Evolutionary conservation across 768 basidiomycete genomes (phyloP), one percentile per base, ranked within the genome.

Genomic region (Kwoniella sp.): DNA sequence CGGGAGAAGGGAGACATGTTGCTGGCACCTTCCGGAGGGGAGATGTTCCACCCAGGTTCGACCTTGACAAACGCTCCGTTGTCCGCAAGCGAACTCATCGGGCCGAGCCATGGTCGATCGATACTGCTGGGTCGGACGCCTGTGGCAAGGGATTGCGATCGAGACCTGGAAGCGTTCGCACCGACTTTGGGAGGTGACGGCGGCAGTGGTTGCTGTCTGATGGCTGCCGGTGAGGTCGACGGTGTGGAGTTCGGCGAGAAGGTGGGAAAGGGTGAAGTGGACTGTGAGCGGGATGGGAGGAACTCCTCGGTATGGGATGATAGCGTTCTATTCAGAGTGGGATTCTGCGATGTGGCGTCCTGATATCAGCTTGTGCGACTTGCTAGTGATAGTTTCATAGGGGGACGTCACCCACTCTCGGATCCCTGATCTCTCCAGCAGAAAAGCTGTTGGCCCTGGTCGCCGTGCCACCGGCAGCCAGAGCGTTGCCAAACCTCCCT

Each of bases 381-480:
- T n/a, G 28, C 20, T 28, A 28, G n/a, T n/a, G n/a, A n/a, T n/a
- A n/a, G 29, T 25, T 22, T 7, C 39, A 7, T 33, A 46, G 26
- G 23, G 26, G 39, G 57, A n/a, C n/a, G n/a, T n/a, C n/a, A n/a
- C 65, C 62, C 42, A 73, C 69, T 49, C 60, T 59, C 40, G 58
- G 55, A 19, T 56, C 59, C 37, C 63, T 53, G 9, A 40, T 26
- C 26, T 70, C 70, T 14, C 56, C 70, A 2, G 44, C 65, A 2
- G 62, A 64, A 37, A 73, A 73, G 46, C 68, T 70, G 38, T 54
- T 69, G 7, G 69, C 70, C 43, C 72, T 59, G 3, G 68, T 71
- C 28, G 57, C 50, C 15, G 63, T 67, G 3, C 70, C 23, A 6
- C 40, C 44, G 8, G 28, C 41, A 23, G 50, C 57, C 12, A 64